phyloP scores from a whole-genome alignment of 164 flowering plant species.

The Berberis thunbergii region DNA sequence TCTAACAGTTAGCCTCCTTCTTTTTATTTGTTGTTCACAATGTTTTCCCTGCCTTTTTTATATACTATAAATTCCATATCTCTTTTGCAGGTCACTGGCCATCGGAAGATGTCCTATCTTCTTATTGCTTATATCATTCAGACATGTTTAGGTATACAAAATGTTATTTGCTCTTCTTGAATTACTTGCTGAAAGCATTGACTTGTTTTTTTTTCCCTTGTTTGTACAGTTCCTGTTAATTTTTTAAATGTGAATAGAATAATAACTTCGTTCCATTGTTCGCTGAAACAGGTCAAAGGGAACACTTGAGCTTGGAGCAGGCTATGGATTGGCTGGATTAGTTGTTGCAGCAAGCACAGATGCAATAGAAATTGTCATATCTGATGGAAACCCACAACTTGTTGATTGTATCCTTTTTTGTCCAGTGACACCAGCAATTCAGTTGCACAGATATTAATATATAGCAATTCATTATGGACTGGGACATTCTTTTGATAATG shows the following conservation, averaged over 20 bases:
- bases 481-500: too few species aligned
- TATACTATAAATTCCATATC: not conserved
- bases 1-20: too few species aligned
- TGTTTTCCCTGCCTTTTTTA: not conserved
- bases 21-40: not conserved
- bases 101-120: slow-evolving; percentile 85
- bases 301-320: slow-evolving; percentile 93
- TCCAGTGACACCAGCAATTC: not conserved
- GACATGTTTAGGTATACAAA: slow-evolving; percentile 63
- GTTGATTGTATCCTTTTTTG: slow-evolving; percentile 85
- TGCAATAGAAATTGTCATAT: slow-evolving; percentile 69
- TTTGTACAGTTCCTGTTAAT: too few species aligned
- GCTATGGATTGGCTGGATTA: slow-evolving; percentile 94
- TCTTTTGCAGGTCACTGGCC: slow-evolving; percentile 80
- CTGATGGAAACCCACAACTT: slow-evolving; percentile 96
- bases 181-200: not conserved
- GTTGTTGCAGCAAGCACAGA: slow-evolving; percentile 69
- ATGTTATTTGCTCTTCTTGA: slow-evolving; percentile 1
- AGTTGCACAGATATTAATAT: too few species aligned
- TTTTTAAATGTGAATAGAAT: not conserved
- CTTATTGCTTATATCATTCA: slow-evolving; percentile 62
- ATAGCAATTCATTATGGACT: too few species aligned
- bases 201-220: not conserved
- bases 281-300: slow-evolving; percentile 43
- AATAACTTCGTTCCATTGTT: not conserved